Evolutionary conservation across 352 stramenopile genomes (phyloP).

Genomic region (Globisporangium radiosum): DNA sequence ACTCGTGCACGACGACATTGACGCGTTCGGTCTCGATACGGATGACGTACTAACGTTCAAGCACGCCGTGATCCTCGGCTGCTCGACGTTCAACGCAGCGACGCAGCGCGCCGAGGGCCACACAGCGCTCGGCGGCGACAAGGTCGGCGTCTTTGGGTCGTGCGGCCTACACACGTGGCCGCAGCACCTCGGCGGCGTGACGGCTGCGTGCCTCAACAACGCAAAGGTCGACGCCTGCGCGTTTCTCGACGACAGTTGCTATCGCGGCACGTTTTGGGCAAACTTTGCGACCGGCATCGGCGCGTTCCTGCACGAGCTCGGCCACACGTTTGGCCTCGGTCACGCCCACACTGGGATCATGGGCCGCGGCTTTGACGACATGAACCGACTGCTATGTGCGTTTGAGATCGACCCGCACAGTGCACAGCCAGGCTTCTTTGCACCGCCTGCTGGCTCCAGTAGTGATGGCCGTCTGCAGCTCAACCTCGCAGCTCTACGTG

Average conservation of each 20-base stretch:
- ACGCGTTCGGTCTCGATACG: conserved; percentile 22
- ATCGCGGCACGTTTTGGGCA: conserved; percentile 47
- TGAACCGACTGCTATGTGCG: conserved; percentile 52
- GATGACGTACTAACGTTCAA: conserved; percentile 36
- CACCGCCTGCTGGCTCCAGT: conserved; percentile 3
- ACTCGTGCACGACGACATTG: conserved; percentile 46
- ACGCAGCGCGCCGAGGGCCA: conserved; percentile 50
- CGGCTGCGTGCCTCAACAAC: conserved; percentile 51
- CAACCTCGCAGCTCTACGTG: conserved; percentile 26
- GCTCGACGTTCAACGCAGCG: conserved; percentile 44
- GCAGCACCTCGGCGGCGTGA: conserved; percentile 34
- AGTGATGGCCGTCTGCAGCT: conserved; percentile 20
- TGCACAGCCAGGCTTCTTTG: conserved; percentile 21
- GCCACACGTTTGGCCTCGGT: conserved; percentile 54
- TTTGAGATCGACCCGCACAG: conserved; percentile 27
- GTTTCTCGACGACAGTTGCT: conserved; percentile 60
- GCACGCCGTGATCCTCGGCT: conserved; percentile 66
- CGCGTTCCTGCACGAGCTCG: conserved; percentile 59
- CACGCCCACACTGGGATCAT: conserved; percentile 57
- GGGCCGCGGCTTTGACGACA: conserved; percentile 65
- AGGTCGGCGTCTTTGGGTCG: conserved; percentile 59
- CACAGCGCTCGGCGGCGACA: conserved; percentile 45
- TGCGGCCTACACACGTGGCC: conserved; percentile 67
- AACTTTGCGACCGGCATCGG: conserved; percentile 63
- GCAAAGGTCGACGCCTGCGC: conserved; percentile 30